These are phyloP conservation scores for Scutellaria baicalensis DNA, from an alignment of 257 asterid species.

Conservation along the genomic window DNA sequence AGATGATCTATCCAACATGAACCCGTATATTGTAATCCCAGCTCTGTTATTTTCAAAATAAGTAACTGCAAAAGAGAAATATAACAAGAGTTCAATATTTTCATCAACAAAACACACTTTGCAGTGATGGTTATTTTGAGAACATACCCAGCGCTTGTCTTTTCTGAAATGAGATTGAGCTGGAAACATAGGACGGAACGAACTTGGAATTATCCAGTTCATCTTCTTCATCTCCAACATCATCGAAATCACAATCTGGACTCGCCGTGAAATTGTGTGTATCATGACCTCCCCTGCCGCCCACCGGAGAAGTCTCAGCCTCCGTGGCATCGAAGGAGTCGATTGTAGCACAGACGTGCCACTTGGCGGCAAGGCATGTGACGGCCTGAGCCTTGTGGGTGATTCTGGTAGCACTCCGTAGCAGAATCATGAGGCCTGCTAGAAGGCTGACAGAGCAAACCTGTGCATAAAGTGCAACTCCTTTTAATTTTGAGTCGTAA, in stretches of 20 bases:
- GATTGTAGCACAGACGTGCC: slow-evolving; percentile 89
- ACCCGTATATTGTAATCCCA: slow-evolving; percentile 85
- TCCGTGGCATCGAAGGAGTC: slow-evolving; percentile 61
- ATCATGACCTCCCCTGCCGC: not conserved
- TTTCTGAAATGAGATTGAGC: slow-evolving; percentile 86
- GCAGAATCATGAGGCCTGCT: slow-evolving; percentile 64
- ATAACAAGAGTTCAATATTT: not conserved
- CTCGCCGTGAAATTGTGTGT: slow-evolving; percentile 19
- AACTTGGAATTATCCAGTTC: slow-evolving; percentile 69
- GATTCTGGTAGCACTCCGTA: slow-evolving; percentile 79
- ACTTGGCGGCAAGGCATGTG: slow-evolving; percentile 90
- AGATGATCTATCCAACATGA: slow-evolving; percentile 77
- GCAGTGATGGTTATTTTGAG: not conserved
- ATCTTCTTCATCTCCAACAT: slow-evolving; percentile 93
- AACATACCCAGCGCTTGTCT: slow-evolving; percentile 82
- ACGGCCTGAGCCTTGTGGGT: slow-evolving; percentile 93
- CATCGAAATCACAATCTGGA: slow-evolving; percentile 48
- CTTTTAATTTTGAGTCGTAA: not conserved
- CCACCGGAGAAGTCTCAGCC: slow-evolving; percentile 37
- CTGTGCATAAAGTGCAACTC: slow-evolving; percentile 29
- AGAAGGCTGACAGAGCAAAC: slow-evolving; percentile 81
- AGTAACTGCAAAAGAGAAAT: slow-evolving; percentile 41
- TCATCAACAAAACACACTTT: not conserved
- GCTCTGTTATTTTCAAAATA: slow-evolving; percentile 89
- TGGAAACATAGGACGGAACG: slow-evolving; percentile 48